Conservation (phyloP, 192 early-diverging fungal species). For the Backusella westeae region DNA sequence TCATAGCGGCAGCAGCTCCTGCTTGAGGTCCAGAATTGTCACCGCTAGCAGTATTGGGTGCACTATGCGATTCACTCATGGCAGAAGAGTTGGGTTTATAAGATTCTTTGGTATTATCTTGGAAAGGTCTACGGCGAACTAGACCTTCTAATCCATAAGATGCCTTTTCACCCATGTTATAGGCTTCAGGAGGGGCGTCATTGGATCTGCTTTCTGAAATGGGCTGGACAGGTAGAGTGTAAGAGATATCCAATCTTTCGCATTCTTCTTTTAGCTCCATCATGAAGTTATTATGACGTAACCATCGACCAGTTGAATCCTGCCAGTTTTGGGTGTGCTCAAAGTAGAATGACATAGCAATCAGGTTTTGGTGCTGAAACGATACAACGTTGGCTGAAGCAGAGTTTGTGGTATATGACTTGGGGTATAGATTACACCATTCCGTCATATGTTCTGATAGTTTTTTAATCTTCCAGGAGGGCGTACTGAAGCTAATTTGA, state of each 20-base stretch:
- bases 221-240: constrained; percentile 33
- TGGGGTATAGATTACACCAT: constrained; percentile 47
- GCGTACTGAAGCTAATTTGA: constrained; percentile 71
- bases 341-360: constrained; percentile 66
- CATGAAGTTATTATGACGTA: constrained; percentile 65
- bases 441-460: constrained; percentile 66
- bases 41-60: not conserved
- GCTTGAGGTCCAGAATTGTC: not conserved
- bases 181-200: constrained; percentile 11
- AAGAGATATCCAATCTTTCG: constrained; percentile 57
- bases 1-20: constrained; percentile 20
- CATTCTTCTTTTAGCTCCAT: constrained; percentile 62
- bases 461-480: constrained; percentile 60
- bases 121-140: not conserved
- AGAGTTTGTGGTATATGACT: constrained; percentile 53
- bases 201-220: not conserved
- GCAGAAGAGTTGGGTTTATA: not conserved
- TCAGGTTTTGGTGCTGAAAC: constrained; percentile 56
- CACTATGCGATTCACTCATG: not conserved
- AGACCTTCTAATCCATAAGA: not conserved
- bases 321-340: constrained; percentile 84
- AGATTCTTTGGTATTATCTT: not conserved
- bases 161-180: constrained; percentile 15
- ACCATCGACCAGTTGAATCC: constrained; percentile 58
- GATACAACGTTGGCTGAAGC: constrained; percentile 55